Base-by-base conservation (phyloP, 2,329 filamentous ascomycete species). In the Diaporthe velutina region DNA sequence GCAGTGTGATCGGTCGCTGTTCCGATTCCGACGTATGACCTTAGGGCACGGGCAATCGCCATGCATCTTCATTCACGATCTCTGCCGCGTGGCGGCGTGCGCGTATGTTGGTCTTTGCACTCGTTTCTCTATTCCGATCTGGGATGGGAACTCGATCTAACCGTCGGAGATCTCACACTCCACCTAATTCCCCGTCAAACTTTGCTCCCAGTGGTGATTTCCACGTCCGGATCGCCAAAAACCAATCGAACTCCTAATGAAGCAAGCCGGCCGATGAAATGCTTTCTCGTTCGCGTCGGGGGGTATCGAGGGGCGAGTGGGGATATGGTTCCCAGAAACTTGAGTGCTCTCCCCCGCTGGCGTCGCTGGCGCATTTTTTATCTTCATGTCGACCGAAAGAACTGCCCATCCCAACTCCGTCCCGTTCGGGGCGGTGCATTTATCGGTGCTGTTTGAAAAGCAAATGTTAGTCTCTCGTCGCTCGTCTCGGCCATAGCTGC, bases 221-320 rank as follows among this genome's bases (percentile, higher is more conserved):
- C 76, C 75, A 72, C 17, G 64, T 52, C 74, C 75, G 66, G 76
- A 73, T 71, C 64, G 60, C 71, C 74, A 70, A 75, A 75, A 76
- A 75, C 72, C 74, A 67, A 74, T 54, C 73, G 74, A 68, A 77
- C 77, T 77, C 77, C 76, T 71, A 72, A 74, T 73, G 70, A 76
- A 72, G 68, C 61, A 74, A 67, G 72, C 70, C 71, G 61, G 58
- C 66, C 72, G 70, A 68, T 74, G 71, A 73, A 73, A 54, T 38
- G 64, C 48, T 68, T 40, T 45, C 25, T 64, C 48, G 64, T 64
- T 52, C 71, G 55, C 68, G 66, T 75, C 60, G 74, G 71, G 64
- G 73, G 73, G 19, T 71, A 25, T 68, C 35, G 75, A 75, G 58
- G 61, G 71, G 74, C 19, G 57, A 48, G 40, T 25, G 70, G 71